These are phyloP conservation scores for Ceratocystis cubensis DNA, from an alignment of 2,329 filamentous ascomycete genomes.

Conservation along the genomic window DNA sequence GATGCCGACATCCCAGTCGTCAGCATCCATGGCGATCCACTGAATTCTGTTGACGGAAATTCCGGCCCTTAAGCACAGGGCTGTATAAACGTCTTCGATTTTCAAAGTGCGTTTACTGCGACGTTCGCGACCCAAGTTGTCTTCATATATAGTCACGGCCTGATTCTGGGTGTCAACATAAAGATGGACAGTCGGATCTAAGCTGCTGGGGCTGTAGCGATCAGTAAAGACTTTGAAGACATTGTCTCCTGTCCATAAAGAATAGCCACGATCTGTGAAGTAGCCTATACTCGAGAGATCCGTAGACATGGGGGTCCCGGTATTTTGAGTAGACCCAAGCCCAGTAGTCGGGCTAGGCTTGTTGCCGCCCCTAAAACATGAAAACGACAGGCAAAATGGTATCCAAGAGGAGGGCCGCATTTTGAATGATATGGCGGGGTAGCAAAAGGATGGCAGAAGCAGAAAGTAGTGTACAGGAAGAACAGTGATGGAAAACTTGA, in stretches of 20 bases:
- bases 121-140: background rate
- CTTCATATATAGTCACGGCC: background rate
- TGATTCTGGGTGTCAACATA: background rate
- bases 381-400: too few relatives aligned
- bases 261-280: background rate
- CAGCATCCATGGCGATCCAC: background rate
- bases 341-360: too few relatives aligned
- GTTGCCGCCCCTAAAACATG: too few relatives aligned
- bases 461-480: too few relatives aligned
- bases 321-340: too few relatives aligned
- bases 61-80: background rate
- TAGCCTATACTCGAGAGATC: too few relatives aligned
- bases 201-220: background rate
- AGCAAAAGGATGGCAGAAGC: too few relatives aligned
- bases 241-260: background rate
- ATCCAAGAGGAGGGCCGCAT: too few relatives aligned
- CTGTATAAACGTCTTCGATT: background rate
- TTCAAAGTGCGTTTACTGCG: background rate
- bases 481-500: too few relatives aligned
- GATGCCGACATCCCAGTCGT: background rate
- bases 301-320: too few relatives aligned
- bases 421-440: too few relatives aligned
- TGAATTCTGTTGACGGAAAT: background rate
- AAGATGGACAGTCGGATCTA: background rate
- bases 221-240: background rate